Conservation (phyloP, 768 basidiomycete species). For the Pholiota molesta region DNA sequence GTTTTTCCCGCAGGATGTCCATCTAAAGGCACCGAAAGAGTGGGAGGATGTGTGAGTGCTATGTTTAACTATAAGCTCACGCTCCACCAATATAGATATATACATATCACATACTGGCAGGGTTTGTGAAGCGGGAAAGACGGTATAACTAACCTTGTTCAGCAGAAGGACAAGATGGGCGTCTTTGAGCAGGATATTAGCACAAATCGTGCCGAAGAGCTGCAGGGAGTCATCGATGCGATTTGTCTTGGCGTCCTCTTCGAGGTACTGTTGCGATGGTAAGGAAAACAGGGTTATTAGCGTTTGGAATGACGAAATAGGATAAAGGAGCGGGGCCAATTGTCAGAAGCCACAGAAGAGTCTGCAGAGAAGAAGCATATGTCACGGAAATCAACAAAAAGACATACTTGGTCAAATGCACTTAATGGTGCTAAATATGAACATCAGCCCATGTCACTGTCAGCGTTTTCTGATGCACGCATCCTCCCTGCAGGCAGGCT, state of each 20-base stretch:
- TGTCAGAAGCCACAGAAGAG: neutral
- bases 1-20: conserved; percentile 73
- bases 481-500: neutral
- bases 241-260: conserved; percentile 80
- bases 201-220: conserved; percentile 74
- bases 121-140: neutral
- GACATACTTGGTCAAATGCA: conserved; percentile 78
- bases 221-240: conserved; percentile 83
- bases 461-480: neutral
- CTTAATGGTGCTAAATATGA: conserved; percentile 66
- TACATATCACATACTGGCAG: neutral
- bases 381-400: conserved; percentile 3
- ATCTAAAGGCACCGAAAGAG: conserved; percentile 41
- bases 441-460: conserved; percentile 3
- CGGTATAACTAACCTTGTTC: conserved; percentile 61
- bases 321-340: neutral
- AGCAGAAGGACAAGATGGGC: conserved; percentile 76
- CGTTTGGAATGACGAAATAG: neutral
- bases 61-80: neutral
- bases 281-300: neutral
- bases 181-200: conserved; percentile 72
- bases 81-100: neutral
- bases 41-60: neutral
- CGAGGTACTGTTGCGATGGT: conserved; percentile 58
- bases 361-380: neutral